Conservation (phyloP, 2,329 filamentous ascomycete species). For the Colletotrichum gigasporum region DNA sequence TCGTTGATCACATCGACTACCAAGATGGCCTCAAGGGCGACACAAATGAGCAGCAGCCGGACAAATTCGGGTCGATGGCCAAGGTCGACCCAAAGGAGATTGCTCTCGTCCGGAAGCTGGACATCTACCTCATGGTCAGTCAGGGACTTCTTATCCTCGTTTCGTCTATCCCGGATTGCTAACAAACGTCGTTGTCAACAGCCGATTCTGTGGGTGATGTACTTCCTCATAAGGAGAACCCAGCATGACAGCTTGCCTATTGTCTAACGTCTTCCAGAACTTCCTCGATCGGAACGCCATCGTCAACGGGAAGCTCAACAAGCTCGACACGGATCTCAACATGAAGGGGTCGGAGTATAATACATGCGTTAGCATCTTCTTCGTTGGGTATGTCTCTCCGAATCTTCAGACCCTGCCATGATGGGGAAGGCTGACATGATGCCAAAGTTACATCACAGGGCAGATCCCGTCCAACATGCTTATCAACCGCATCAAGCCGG, state of each 20-base stretch:
- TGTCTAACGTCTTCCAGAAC: neutral
- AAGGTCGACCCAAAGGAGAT: constrained; percentile 50
- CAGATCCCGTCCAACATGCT: constrained; percentile 45
- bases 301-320: constrained; percentile 39
- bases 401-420: too few relatives aligned
- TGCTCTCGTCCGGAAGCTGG: constrained; percentile 45
- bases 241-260: constrained; percentile 6
- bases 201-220: constrained; percentile 34
- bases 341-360: constrained; percentile 40
- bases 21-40: neutral
- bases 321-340: constrained; percentile 40
- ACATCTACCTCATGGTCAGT: constrained; percentile 42
- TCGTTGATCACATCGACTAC: neutral
- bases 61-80: constrained; percentile 49
- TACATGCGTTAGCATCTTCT: constrained; percentile 34
- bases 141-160: too few relatives aligned
- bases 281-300: constrained; percentile 42
- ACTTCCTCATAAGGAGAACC: constrained; percentile 26
- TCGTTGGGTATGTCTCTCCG: constrained; percentile 29
- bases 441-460: constrained; percentile 15
- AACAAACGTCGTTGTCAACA: neutral
- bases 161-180: too few relatives aligned
- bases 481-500: constrained; percentile 38
- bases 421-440: constrained; percentile 35
- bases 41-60: constrained; percentile 13